Percentiles rank a stretch among this genome's conserved stretches.
These are phyloP conservation scores for Auriscalpium vulgare DNA, from an alignment of 768 basidiomycete genomes.

Conservation along the genomic window DNA sequence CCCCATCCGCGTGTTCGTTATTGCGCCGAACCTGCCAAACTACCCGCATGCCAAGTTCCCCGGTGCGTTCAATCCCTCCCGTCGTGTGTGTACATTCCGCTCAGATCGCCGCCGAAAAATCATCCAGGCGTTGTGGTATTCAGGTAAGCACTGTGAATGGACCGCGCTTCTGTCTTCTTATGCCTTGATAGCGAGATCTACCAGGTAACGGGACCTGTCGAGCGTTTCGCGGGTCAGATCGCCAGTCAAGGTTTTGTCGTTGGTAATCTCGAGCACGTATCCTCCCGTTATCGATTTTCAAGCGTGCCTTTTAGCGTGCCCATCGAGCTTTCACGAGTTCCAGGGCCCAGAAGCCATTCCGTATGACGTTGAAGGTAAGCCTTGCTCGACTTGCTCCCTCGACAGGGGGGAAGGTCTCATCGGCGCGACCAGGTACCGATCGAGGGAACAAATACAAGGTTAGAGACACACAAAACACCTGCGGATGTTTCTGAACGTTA, in stretches of 20 bases:
- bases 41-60: constrained; percentile 92
- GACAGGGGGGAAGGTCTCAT: neutral
- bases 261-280: constrained; percentile 31
- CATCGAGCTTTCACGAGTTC: constrained; percentile 88
- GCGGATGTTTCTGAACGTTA: too few species aligned
- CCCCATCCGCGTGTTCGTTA: constrained; percentile 75
- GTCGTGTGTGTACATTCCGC: neutral
- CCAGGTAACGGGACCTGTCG: constrained; percentile 95
- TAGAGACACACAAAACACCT: neutral
- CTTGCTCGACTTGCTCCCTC: neutral
- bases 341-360: constrained; percentile 82
- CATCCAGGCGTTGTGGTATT: constrained; percentile 71
- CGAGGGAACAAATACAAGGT: constrained; percentile 92
- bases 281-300: too few species aligned
- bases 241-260: constrained; percentile 82
- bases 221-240: constrained; percentile 82
- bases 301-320: constrained; percentile 46
- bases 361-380: constrained; percentile 75
- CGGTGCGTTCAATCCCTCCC: constrained; percentile 32
- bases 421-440: constrained; percentile 53
- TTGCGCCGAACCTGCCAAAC: constrained; percentile 68
- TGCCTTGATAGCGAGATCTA: constrained; percentile 72
- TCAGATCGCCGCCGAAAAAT: neutral
- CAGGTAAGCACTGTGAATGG: constrained; percentile 38
- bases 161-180: neutral